These are phyloP conservation scores for Fusarium fujikuroi DNA, from an alignment of 2,329 filamentous ascomycete genomes.

Conservation along the genomic window DNA sequence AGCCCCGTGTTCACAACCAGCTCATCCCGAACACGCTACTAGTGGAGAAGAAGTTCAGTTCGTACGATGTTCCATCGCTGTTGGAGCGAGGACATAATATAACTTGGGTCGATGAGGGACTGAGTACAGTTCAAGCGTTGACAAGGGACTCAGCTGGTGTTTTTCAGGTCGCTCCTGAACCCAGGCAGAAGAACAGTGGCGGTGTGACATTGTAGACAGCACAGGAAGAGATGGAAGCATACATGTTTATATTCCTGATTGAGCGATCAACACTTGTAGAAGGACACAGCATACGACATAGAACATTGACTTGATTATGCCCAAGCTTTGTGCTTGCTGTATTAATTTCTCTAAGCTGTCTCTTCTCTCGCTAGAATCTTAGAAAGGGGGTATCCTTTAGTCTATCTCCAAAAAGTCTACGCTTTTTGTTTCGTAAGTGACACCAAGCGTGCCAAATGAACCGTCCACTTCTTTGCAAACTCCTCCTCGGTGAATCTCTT, in stretches of 20 bases:
- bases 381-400: constrained; percentile 51
- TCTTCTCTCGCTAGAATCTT: constrained; percentile 21
- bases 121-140: constrained; percentile 74
- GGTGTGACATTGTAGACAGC: constrained; percentile 61
- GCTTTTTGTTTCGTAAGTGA: constrained; percentile 48
- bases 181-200: constrained; percentile 76
- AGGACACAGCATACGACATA: neutral
- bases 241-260: neutral
- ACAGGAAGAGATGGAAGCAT: neutral
- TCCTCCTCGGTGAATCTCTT: constrained; percentile 88
- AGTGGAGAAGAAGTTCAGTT: constrained; percentile 76
- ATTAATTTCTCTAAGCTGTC: constrained; percentile 28
- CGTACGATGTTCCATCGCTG: constrained; percentile 72
- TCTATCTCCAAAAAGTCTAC: constrained; percentile 45
- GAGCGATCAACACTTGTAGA: neutral
- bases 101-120: constrained; percentile 70
- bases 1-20: constrained; percentile 83
- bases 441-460: constrained; percentile 79
- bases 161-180: constrained; percentile 83
- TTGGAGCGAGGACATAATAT: constrained; percentile 74
- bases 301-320: neutral
- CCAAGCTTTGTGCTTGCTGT: neutral
- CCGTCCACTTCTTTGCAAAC: constrained; percentile 83
- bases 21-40: constrained; percentile 75
- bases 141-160: constrained; percentile 68